phyloP scores from a whole-genome alignment of 2,329 filamentous ascomycete species.

The Dothistroma pini region DNA sequence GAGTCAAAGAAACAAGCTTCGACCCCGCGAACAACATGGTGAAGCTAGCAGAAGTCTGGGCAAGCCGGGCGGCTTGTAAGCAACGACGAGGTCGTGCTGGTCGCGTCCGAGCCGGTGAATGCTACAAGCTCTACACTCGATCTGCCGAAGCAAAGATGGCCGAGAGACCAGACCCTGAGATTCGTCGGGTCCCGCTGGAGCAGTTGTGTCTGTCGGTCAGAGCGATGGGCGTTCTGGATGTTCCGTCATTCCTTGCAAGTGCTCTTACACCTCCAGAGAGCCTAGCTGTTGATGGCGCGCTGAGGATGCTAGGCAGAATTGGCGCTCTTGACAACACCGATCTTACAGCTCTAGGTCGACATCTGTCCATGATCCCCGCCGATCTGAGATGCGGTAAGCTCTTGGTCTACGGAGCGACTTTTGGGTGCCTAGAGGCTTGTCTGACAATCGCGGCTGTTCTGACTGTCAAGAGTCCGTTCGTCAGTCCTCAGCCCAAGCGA shows the following conservation, averaged over 20 bases:
- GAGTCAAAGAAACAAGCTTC: slow-evolving; percentile 95
- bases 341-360: slow-evolving; percentile 84
- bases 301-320: slow-evolving; percentile 75
- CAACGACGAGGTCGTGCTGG: slow-evolving; percentile 90
- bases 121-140: slow-evolving; percentile 92
- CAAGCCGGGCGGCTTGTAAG: slow-evolving; percentile 88
- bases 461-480: slow-evolving; percentile 83
- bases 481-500: slow-evolving; percentile 76
- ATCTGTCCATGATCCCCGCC: slow-evolving; percentile 91
- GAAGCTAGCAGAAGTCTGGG: slow-evolving; percentile 91
- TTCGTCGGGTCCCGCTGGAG: slow-evolving; percentile 85
- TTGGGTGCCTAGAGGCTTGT: slow-evolving; percentile 84
- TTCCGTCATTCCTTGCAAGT: slow-evolving; percentile 74
- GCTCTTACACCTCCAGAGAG: slow-evolving; percentile 87
- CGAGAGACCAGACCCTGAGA: slow-evolving; percentile 87
- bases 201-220: slow-evolving; percentile 92
- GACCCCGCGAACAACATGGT: slow-evolving; percentile 92
- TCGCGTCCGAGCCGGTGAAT: slow-evolving; percentile 83
- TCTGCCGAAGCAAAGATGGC: slow-evolving; percentile 82
- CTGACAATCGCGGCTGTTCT: slow-evolving; percentile 87
- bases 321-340: slow-evolving; percentile 83
- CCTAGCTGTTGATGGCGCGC: slow-evolving; percentile 78
- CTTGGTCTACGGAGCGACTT: slow-evolving; percentile 91
- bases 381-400: slow-evolving; percentile 91
- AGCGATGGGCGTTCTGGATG: slow-evolving; percentile 86